A percentile compares a stretch with the other conserved stretches of the same genome.
Conservation (phyloP, 441 rosid species). For the Capsella rubella region DNA sequence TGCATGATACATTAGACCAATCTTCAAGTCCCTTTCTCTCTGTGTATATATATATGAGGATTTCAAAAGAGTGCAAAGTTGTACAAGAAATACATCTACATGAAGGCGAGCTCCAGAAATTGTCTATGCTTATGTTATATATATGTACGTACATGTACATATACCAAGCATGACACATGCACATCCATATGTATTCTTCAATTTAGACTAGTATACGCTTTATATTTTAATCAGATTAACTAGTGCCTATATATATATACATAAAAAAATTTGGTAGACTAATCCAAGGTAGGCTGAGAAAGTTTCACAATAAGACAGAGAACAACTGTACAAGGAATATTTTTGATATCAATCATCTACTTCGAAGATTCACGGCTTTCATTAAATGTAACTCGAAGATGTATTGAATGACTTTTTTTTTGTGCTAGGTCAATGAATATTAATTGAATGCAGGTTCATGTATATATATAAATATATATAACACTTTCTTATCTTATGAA, state of each 20-base stretch:
- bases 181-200: neutral
- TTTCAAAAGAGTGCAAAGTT: too few species aligned
- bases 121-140: too few species aligned
- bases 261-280: neutral
- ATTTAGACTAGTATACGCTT: neutral
- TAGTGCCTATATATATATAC: neutral
- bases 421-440: slow-evolving; percentile 3
- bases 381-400: slow-evolving; percentile 28
- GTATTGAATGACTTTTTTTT: slow-evolving; percentile 8
- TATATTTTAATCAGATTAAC: neutral
- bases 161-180: too few species aligned
- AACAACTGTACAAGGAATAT: neutral
- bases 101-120: too few species aligned
- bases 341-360: neutral
- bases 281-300: neutral
- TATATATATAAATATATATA: too few species aligned
- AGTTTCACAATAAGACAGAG: slow-evolving; percentile 6
- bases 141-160: too few species aligned
- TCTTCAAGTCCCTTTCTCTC: too few species aligned
- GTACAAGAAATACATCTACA: too few species aligned
- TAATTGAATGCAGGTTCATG: slow-evolving; percentile 1
- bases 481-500: neutral
- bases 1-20: too few species aligned
- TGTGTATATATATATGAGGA: too few species aligned
- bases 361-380: neutral